A percentile compares a stretch with the other conserved stretches of the same genome.
Evolutionary conservation across 768 basidiomycete species (phyloP).

Genomic region (Epithele typhae): DNA sequence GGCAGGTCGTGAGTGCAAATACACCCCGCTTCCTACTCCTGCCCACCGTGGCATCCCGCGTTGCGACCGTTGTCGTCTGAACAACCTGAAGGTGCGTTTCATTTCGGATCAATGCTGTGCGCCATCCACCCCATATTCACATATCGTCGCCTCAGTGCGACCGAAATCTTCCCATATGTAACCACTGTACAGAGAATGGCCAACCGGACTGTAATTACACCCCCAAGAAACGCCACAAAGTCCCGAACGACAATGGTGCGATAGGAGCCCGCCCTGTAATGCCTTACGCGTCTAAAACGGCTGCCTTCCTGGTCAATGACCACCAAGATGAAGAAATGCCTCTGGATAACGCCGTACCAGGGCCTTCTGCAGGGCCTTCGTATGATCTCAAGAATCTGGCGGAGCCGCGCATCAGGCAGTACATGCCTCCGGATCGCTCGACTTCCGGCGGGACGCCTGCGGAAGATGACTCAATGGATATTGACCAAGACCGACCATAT

Average conservation of each 20-base stretch:
- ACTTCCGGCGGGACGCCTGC: constrained; percentile 7
- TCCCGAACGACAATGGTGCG: constrained; percentile 38
- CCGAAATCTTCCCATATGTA: constrained; percentile 66
- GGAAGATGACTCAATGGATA: constrained; percentile 21
- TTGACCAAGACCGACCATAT: constrained; percentile 15
- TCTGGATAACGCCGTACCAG: constrained; percentile 11
- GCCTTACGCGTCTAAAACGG: constrained; percentile 43
- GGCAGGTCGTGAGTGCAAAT: constrained; percentile 60
- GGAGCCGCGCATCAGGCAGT: constrained; percentile 23
- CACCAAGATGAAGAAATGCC: constrained; percentile 13
- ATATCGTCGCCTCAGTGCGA: constrained; percentile 47
- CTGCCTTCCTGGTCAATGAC: constrained; percentile 38
- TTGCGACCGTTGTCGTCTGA: constrained; percentile 64
- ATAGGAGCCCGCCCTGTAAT: constrained; percentile 33
- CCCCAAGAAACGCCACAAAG: constrained; percentile 63
- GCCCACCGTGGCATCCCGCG: constrained; percentile 73
- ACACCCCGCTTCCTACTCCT: constrained; percentile 70
- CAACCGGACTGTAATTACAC: constrained; percentile 64
- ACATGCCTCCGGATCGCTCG: constrained; percentile 21
- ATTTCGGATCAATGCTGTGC: background rate
- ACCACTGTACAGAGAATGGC: constrained; percentile 55
- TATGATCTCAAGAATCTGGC: constrained; percentile 21
- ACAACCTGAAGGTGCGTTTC: constrained; percentile 57
- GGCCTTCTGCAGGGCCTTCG: constrained; percentile 15
- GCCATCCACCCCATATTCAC: background rate